Percentiles rank a stretch among this genome's conserved stretches.
Evolutionary conservation across 2,329 filamentous ascomycete genomes (phyloP).

Genomic region (Colletotrichum viniferum): DNA sequence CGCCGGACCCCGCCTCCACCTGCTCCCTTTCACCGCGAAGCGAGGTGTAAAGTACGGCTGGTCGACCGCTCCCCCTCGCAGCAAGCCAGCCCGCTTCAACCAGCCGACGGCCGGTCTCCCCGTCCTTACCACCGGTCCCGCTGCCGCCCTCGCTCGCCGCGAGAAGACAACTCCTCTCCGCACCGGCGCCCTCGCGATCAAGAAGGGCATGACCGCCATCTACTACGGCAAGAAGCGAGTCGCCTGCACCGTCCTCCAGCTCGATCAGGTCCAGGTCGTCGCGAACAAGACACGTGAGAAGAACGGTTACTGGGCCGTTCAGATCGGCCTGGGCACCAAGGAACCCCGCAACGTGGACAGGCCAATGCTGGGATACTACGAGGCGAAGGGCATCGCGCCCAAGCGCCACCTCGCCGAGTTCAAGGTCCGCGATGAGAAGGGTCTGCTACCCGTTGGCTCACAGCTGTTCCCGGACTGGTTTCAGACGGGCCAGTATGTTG

Average conservation of each 20-base stretch:
- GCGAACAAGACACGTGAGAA: conserved; percentile 79
- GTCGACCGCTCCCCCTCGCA: conserved; percentile 57
- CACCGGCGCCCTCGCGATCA: conserved; percentile 82
- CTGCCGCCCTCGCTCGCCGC: conserved; percentile 64
- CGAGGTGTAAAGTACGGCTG: conserved; percentile 65
- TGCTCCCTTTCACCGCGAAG: conserved; percentile 49
- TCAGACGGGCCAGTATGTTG: conserved; percentile 85
- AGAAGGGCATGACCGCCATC: conserved; percentile 95
- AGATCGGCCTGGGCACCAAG: conserved; percentile 81
- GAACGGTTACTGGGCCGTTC: conserved; percentile 94
- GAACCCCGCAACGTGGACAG: conserved; percentile 78
- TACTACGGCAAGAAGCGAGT: conserved; percentile 81
- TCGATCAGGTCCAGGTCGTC: conserved; percentile 90
- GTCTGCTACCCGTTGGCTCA: conserved; percentile 77
- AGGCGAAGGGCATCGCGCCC: conserved; percentile 78
- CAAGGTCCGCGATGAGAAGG: conserved; percentile 74
- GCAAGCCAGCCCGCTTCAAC: conserved; percentile 64
- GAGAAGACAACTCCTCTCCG: conserved; percentile 67
- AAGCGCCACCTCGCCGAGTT: conserved; percentile 89
- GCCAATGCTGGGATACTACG: conserved; percentile 87
- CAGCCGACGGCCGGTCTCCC: conserved; percentile 61
- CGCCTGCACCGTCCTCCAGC: conserved; percentile 89
- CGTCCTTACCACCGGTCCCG: conserved; percentile 59
- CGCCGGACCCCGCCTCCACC: conserved; percentile 34
- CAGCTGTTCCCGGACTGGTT: conserved; percentile 89